Base-by-base conservation (phyloP, 2,329 filamentous ascomycete genomes). In the Aureobasidium sp. region DNA sequence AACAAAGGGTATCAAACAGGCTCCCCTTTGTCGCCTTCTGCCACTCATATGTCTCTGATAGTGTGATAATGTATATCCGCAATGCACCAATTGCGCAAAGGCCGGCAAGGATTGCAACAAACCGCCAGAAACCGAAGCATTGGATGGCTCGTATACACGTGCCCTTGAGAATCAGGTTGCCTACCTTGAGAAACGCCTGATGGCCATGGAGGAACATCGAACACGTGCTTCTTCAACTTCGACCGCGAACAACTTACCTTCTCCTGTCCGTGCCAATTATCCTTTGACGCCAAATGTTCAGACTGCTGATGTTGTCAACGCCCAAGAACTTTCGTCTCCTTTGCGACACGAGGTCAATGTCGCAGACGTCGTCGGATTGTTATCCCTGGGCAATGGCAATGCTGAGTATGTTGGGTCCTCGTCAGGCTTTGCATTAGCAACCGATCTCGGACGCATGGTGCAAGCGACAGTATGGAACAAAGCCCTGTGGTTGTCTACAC, bases 381-480 rank as follows among this genome's bases (percentile, higher is more conserved):
- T 54, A 14, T 54, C 50, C n/a, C 50, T 54, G 6, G 50, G 50
- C 2, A 54, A 41, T 30, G 27, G 34, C 11, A 42, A 39, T 37
- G 14, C 48, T 6, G 34, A 39, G 9, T 54, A 54, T 39, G 30
- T 54, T 39, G 50, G 50, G 5, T 54, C 50, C 5, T 54, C 50
- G 7, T 54, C 50, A 8, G 50, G 50, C 50, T 54, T 41, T 42
- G 34, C 50, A 39, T 16, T 54, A 36, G 50, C 50, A 3, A 41
- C 21, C n/a, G 37, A 54, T 29, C 50, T 54, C 5, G 50, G 50
- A 13, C 34, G 37, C 29, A 39, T 54, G 50, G 50, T 54, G 6
- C 50, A 37, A 30, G 50, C 50, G 36, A 54, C 50, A n/a, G 50
- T 54, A 5, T 54, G 50, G 50, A 54, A 54, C 34, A 54, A 54